Evolutionary conservation across 2,329 filamentous ascomycete species (phyloP).

Genomic region (Claviceps humidiphila): DNA sequence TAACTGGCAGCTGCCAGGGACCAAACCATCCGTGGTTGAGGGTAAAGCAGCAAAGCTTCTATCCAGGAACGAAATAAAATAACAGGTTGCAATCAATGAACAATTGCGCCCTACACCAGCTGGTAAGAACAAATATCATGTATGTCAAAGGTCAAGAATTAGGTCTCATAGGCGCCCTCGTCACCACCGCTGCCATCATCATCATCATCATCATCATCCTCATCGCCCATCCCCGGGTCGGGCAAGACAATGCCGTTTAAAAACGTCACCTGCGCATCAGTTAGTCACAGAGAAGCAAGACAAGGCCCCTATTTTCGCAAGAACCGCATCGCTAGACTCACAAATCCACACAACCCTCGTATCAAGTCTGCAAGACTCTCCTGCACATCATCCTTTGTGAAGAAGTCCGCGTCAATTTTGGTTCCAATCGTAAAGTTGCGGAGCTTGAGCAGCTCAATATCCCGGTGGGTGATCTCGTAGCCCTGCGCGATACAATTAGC

Average conservation of each 20-base stretch:
- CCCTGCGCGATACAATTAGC: conserved; percentile 36
- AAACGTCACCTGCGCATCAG: conserved; percentile 46
- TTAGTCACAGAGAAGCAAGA: background rate
- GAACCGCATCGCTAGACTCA: conserved; percentile 25
- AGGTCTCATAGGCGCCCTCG: conserved; percentile 11
- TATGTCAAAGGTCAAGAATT: no score
- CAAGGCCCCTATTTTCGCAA: background rate
- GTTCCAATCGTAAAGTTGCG: conserved; percentile 63
- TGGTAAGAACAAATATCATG: conserved; percentile 19
- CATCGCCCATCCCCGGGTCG: conserved; percentile 37
- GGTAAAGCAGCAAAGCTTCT: no score
- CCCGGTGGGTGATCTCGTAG: conserved; percentile 58
- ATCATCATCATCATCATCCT: conserved; percentile 26
- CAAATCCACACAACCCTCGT: conserved; percentile 61
- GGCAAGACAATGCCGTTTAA: conserved; percentile 64
- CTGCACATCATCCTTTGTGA: conserved; percentile 49
- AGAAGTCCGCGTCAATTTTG: conserved; percentile 50
- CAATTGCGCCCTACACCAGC: no score
- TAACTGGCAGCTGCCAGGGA: no score
- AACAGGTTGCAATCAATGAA: no score
- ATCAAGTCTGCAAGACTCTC: conserved; percentile 53
- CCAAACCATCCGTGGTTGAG: no score
- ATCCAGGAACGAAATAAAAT: no score
- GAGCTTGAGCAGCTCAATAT: conserved; percentile 71
- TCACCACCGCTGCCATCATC: conserved; percentile 26